These are phyloP conservation scores for Aeschynomene evenia DNA, from an alignment of 306 rosid species.

Conservation along the genomic window DNA sequence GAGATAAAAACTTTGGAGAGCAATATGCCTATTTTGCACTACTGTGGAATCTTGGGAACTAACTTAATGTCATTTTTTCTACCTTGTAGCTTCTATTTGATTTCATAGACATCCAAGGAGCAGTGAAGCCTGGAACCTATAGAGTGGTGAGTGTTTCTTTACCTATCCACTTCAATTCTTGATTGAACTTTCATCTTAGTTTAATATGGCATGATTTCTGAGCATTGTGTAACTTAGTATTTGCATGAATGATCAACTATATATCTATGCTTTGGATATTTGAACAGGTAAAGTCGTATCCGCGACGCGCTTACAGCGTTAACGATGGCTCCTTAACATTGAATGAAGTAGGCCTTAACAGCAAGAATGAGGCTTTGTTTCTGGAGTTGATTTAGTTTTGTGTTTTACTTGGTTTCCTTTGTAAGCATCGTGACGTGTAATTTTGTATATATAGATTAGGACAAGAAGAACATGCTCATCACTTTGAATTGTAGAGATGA, in stretches of 20 bases:
- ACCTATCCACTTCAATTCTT: conserved; percentile 27
- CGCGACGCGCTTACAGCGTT: conserved; percentile 50
- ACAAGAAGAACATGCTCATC: not conserved
- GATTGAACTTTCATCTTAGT: conserved; percentile 10
- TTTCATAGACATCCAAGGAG: conserved; percentile 55
- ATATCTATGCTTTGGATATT: conserved; percentile 24
- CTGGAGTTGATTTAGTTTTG: conserved; percentile 59
- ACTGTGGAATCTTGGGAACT: conserved; percentile 17
- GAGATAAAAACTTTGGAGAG: conserved; percentile 7
- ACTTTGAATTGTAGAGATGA: not conserved
- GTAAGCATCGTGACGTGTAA: conserved; percentile 5
- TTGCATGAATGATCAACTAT: conserved; percentile 9
- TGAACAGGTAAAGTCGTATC: conserved; percentile 79
- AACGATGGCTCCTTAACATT: conserved; percentile 51
- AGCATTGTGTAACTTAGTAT: not conserved
- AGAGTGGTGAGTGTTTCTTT: conserved; percentile 60
- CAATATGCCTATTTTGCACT: not conserved
- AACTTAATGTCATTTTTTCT: conserved; percentile 29
- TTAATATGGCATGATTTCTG: conserved; percentile 21
- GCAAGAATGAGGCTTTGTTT: conserved; percentile 80
- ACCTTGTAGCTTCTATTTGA: conserved; percentile 61
- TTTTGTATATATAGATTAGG: conserved; percentile 14
- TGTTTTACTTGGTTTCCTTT: not conserved
- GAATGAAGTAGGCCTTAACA: conserved; percentile 71
- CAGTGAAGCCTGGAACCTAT: conserved; percentile 62